These are phyloP conservation scores for Biscogniauxia mediterranea DNA, from an alignment of 2,329 filamentous ascomycete species.

Conservation along the genomic window DNA sequence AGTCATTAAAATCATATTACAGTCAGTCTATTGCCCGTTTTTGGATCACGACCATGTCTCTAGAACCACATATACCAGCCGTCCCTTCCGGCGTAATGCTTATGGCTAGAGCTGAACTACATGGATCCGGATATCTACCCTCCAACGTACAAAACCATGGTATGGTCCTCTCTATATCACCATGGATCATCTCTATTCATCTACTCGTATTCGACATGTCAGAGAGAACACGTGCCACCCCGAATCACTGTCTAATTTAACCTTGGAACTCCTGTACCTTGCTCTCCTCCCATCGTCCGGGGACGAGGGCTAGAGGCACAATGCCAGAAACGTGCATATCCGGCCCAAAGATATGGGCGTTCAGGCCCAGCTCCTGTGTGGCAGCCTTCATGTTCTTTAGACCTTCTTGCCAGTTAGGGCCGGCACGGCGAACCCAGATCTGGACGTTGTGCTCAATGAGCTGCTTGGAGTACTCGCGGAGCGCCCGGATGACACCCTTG, in stretches of 20 bases:
- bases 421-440: slow-evolving; percentile 89
- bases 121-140: slow-evolving; percentile 26
- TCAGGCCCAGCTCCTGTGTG: slow-evolving; percentile 85
- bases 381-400: slow-evolving; percentile 99
- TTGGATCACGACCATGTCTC: slow-evolving; percentile 19
- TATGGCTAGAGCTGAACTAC: slow-evolving; percentile 18
- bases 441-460: slow-evolving; percentile 95
- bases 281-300: slow-evolving; percentile 62
- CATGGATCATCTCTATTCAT: slow-evolving; percentile 15
- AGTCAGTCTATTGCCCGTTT: slow-evolving; percentile 26
- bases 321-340: slow-evolving; percentile 98
- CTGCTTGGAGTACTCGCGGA: slow-evolving; percentile 82
- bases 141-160: slow-evolving; percentile 23
- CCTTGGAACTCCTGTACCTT: slow-evolving; percentile 60
- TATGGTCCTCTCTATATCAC: slow-evolving; percentile 10
- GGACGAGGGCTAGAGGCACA: slow-evolving; percentile 82
- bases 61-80: slow-evolving; percentile 23
- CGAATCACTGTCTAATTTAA: slow-evolving; percentile 36
- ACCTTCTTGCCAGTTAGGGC: slow-evolving; percentile 99
- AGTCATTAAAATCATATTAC: slow-evolving; percentile 10
- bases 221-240: not conserved
- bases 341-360: slow-evolving; percentile 62
- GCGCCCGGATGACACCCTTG: slow-evolving; percentile 98
- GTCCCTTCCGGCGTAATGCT: slow-evolving; percentile 10
- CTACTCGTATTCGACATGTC: slow-evolving; percentile 1